These are phyloP conservation scores for Annona cherimola DNA, from an alignment of 164 flowering plant genomes.

Conservation along the genomic window DNA sequence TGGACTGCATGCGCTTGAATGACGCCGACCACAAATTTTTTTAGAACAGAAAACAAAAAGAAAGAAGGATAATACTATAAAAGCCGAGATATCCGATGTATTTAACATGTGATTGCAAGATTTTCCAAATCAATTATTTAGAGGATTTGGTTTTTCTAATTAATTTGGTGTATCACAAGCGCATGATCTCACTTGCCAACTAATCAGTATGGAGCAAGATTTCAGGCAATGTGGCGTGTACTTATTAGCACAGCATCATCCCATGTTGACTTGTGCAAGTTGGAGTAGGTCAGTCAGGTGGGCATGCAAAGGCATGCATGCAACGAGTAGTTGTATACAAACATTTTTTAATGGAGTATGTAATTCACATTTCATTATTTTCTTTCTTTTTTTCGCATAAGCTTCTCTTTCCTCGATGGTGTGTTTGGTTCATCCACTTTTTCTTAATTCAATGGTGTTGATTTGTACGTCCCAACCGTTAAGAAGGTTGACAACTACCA, in stretches of 20 bases:
- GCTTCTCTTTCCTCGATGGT: background rate
- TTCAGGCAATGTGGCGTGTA: background rate
- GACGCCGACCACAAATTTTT: too few species aligned
- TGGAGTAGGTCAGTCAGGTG: background rate
- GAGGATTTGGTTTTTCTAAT: too few species aligned
- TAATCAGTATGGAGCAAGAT: background rate
- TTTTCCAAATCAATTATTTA: too few species aligned
- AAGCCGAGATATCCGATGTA: too few species aligned
- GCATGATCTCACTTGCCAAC: background rate
- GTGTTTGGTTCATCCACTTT: background rate
- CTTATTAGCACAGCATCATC: background rate
- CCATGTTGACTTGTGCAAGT: background rate
- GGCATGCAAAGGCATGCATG: background rate
- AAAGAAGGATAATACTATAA: too few species aligned
- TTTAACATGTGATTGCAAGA: too few species aligned
- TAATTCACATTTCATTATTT: background rate
- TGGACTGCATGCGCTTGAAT: too few species aligned
- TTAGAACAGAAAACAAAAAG: too few species aligned
- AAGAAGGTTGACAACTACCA: background rate
- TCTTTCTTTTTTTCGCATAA: background rate
- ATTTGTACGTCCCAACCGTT: background rate
- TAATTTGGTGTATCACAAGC: background rate
- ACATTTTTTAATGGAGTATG: background rate
- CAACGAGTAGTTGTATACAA: background rate
- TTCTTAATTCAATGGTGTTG: background rate